Evolutionary conservation across 116 monocot genomes (phyloP), one percentile per base, ranked within the genome.

Genomic region (Zostera marina): DNA sequence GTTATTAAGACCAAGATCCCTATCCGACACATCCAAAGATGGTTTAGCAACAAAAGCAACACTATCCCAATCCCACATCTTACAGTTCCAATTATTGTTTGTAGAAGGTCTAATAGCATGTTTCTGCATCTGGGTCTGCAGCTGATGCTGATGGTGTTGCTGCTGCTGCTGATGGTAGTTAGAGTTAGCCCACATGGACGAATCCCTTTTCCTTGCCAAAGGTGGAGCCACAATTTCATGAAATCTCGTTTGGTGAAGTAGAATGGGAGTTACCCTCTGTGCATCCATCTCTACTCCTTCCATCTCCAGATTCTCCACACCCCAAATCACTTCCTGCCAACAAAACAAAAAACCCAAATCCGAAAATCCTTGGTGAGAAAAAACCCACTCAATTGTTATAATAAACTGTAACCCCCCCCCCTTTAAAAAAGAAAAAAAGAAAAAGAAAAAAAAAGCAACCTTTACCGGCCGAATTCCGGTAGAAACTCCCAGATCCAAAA

Each of bases 21-120:
- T 60, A 6, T 68, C 23, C 4, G 65, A 59, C 44, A 26, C 23
- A 21, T 55, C 62, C 0, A 57, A 8, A 16, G 72, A 14, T 4
- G 83, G 87, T 68, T 59, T 73, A 6, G 83, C 92, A 21, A 74
- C 4, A 56, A 92, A 83, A 10, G 54, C 32, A 5, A 46, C 10
- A 66, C 87, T 83, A 62, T 92, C 92, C 92, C 92, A 92, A n/a
- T 69, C 66, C 92, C 92, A 92, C 49, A 52, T 53, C 61, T 66
- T 76, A 12, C 77, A 73, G 69, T 81, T 81, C 92, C 92, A 92
- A 58, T 67, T 78, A 9, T 62, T 46, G 16, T 13, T 48, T 12
- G 19, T 41, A 16, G 44, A 41, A 8, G 43, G 39, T n/a, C 52
- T 59, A 13, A 54, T 42, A 67, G 32, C 59, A 63, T 42, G 76